phyloP scores from a whole-genome alignment of 192 early-diverging fungal genomes.

The Haplosporangium gracile region DNA sequence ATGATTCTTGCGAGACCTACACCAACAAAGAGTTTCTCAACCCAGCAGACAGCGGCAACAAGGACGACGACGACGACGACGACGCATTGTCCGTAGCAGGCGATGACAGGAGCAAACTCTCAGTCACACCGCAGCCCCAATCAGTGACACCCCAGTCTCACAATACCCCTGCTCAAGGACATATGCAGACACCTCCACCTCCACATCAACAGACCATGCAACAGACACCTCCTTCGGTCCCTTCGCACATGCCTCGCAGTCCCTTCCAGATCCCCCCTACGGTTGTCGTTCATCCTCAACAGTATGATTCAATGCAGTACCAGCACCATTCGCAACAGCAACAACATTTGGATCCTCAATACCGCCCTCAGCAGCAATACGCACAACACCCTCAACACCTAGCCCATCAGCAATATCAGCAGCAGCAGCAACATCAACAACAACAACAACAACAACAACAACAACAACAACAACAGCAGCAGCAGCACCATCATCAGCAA shows the following conservation, averaged over 20 bases:
- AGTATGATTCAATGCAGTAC: slow-evolving; percentile 32
- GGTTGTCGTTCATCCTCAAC: slow-evolving; percentile 47
- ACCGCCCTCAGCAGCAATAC: slow-evolving; percentile 31
- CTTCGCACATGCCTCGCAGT: slow-evolving; percentile 44
- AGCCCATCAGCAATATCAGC: slow-evolving; percentile 29
- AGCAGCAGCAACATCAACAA: slow-evolving; percentile 32
- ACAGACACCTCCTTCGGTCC: slow-evolving; percentile 44
- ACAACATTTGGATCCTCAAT: slow-evolving; percentile 38
- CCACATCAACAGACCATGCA: slow-evolving; percentile 23
- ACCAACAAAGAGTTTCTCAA: slow-evolving; percentile 57
- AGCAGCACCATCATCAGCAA: neutral
- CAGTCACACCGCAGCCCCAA: slow-evolving; percentile 54
- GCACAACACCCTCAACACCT: slow-evolving; percentile 29
- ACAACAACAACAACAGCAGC: slow-evolving; percentile 18
- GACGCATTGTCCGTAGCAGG: slow-evolving; percentile 44
- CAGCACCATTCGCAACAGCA: slow-evolving; percentile 21
- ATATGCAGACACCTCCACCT: slow-evolving; percentile 46
- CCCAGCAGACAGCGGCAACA: slow-evolving; percentile 27
- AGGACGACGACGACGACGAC: slow-evolving; percentile 53
- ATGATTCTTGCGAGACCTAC: slow-evolving; percentile 51
- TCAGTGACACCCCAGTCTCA: slow-evolving; percentile 27
- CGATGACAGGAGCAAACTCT: slow-evolving; percentile 50
- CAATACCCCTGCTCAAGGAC: slow-evolving; percentile 35
- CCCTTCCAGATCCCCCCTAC: slow-evolving; percentile 48
- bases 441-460: slow-evolving; percentile 25